Base-by-base conservation (phyloP, 2,329 filamentous ascomycete genomes). In the Colletotrichum tanaceti region DNA sequence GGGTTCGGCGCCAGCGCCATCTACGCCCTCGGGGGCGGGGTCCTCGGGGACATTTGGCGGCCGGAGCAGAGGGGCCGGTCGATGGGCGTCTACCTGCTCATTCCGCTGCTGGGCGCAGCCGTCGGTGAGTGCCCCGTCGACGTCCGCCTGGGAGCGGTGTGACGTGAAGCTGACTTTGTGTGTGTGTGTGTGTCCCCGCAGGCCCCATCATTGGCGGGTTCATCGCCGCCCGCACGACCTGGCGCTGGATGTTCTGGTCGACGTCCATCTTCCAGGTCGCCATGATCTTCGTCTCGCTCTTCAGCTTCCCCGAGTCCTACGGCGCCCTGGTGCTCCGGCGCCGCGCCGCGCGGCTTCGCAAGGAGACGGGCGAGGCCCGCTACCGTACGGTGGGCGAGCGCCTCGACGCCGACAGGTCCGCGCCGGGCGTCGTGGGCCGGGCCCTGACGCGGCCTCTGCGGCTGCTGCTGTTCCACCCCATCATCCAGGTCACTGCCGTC, bases 401-500 rank as follows among this genome's bases (percentile, higher is more conserved):
- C 1, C 75, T 77, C 0, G 75, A 82, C 47, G 43, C 69, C 18
- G 75, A 76, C 16, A 74, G 73, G 3, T 70, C 79, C 14, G 62
- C 39, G 3, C 2, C 80, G 24, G 71, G 35, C 1, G 46, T 75
- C 11, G 50, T 81, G 1, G 60, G 58, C 0, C 73, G 71, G 6
- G 81, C 84, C 2, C 72, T 89, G 52, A 77, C 84, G 16, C 82
- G 89, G 0, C 89, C 89, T 0, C 81, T 89, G 58, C 82, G 83
- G 1, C 79, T 91, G 2, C 78, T 91, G 0, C 71, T 74, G 16
- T 88, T 86, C 1, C 87, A 90, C 63, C 86, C 87, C 13, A 89
- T 90, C 67, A 83, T 91, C 35, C 86, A 89, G 72, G 80, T 85
- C 24, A 75, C 86, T 0, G 82, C 87, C 0, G 55, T 85, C 18